A percentile compares a stretch with the other conserved stretches of the same genome.
Evolutionary conservation across 2,329 filamentous ascomycete genomes (phyloP).

Genomic region (Alternaria viburni): DNA sequence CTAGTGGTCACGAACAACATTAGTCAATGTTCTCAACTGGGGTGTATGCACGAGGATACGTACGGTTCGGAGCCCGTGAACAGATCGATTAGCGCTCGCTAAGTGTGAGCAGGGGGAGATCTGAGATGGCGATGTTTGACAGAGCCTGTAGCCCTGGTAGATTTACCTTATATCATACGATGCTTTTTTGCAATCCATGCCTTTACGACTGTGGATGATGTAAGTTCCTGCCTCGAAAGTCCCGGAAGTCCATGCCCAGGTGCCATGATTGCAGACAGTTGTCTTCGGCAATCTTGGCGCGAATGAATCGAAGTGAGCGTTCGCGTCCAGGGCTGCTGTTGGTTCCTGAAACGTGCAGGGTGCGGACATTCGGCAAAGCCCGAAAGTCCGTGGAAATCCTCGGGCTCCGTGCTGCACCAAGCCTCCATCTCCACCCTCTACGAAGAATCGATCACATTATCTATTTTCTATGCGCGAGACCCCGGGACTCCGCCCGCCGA

Average conservation of each 20-base stretch:
- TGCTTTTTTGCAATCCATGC: background rate
- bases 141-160: background rate
- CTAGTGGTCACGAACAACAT: background rate
- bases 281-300: background rate
- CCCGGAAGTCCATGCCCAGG: background rate
- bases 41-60: background rate
- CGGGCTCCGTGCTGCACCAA: background rate
- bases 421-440: background rate
- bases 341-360: background rate
- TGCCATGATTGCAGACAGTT: background rate
- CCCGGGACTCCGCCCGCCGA: background rate
- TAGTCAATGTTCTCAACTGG: background rate
- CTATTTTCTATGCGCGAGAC: background rate
- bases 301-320: background rate
- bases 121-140: background rate
- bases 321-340: background rate
- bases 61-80: background rate
- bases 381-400: background rate
- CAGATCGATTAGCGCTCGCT: background rate
- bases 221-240: background rate
- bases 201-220: background rate
- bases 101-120: background rate
- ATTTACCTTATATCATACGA: background rate
- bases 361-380: background rate
- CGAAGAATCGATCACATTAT: background rate